Evolutionary conservation across 805 yeast genomes (phyloP).

Genomic region (Starmerella kuoi): DNA sequence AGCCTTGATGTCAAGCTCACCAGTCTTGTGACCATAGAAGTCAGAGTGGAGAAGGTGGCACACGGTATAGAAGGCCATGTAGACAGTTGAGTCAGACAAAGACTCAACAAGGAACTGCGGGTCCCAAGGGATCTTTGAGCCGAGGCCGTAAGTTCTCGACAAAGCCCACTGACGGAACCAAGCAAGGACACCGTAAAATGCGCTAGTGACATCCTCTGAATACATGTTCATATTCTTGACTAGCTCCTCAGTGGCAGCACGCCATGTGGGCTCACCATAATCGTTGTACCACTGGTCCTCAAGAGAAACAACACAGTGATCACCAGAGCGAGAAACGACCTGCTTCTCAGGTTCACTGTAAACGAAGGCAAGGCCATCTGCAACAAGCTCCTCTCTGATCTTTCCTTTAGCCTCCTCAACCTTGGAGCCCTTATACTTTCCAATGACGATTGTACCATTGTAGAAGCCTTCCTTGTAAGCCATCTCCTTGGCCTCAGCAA

Average conservation of each 20-base stretch:
- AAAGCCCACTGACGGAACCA: constrained; percentile 99
- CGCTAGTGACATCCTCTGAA: constrained; percentile 73
- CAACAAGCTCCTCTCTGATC: constrained; percentile 71
- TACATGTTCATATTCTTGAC: constrained; percentile 64
- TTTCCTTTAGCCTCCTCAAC: constrained; percentile 86
- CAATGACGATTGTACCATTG: constrained; percentile 69
- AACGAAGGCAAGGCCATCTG: constrained; percentile 65
- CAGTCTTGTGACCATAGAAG: constrained; percentile 64
- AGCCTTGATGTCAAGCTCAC: constrained; percentile 61
- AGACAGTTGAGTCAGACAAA: constrained; percentile 87
- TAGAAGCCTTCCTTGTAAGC: constrained; percentile 96
- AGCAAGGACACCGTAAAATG: constrained; percentile 84
- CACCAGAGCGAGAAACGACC: constrained; percentile 92
- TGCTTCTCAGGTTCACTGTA: constrained; percentile 89
- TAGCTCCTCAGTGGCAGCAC: constrained; percentile 65
- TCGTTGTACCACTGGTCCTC: constrained; percentile 98
- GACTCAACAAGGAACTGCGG: constrained; percentile 85
- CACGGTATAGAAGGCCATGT: constrained; percentile 90
- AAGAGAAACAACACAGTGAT: constrained; percentile 87
- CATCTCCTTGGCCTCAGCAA: constrained; percentile 83
- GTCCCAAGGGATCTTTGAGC: constrained; percentile 95
- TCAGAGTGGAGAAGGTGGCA: constrained; percentile 77
- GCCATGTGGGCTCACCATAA: constrained; percentile 93
- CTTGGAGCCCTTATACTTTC: constrained; percentile 75
- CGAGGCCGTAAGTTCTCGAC: constrained; percentile 90